phyloP scores from a whole-genome alignment of 23 red algal species.

The Cyanidium caldarium region DNA sequence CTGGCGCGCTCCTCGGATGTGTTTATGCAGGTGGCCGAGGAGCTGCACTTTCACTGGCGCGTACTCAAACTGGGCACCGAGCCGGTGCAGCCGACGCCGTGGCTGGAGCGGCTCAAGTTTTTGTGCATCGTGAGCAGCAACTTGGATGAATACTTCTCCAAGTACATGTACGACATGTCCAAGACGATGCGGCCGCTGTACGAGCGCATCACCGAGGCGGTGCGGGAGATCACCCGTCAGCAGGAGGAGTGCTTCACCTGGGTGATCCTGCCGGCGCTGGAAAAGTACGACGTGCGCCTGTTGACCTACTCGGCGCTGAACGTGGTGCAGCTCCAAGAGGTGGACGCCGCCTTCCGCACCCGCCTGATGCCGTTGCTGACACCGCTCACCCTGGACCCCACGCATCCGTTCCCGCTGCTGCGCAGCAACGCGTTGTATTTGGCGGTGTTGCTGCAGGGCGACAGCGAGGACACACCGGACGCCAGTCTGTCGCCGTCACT shows the following conservation, averaged over 20 bases:
- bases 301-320: constrained; percentile 25
- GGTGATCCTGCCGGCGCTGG: constrained; percentile 48
- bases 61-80: constrained; percentile 70
- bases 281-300: constrained; percentile 34
- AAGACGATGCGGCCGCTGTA: constrained; percentile 54
- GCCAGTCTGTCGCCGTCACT: constrained; percentile 9
- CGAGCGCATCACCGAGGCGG: constrained; percentile 36
- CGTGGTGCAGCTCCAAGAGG: constrained; percentile 4
- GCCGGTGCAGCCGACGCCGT: constrained; percentile 22
- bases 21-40: constrained; percentile 64
- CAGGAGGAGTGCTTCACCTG: constrained; percentile 46
- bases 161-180: constrained; percentile 16
- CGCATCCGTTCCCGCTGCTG: constrained; percentile 83
- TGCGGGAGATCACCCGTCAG: constrained; percentile 39
- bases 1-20: constrained; percentile 37
- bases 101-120: constrained; percentile 92
- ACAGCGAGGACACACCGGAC: neutral
- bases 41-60: constrained; percentile 70
- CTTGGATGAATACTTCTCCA: constrained; percentile 83
- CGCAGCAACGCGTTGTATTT: constrained; percentile 71
- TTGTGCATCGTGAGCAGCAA: constrained; percentile 72
- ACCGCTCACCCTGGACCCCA: constrained; percentile 59
- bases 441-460: constrained; percentile 30
- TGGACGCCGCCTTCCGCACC: constrained; percentile 40
- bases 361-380: constrained; percentile 52